Percentiles rank a stretch among this genome's conserved stretches.
Conservation (phyloP, 805 yeast species). For the Kodamaea fukazawae region DNA sequence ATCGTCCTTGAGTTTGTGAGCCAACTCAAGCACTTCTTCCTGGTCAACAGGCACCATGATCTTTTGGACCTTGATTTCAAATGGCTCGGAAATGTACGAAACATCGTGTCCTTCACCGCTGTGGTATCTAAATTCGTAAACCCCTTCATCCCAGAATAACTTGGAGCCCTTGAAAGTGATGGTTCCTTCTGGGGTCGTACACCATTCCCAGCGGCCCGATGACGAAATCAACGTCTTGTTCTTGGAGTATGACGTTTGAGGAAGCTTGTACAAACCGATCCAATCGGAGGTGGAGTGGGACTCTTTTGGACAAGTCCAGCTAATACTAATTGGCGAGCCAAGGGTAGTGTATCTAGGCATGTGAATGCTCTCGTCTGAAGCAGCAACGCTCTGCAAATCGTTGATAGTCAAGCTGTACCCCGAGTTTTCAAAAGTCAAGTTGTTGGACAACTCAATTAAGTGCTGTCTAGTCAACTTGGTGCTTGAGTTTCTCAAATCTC, state of each 20-base stretch:
- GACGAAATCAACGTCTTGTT: slow-evolving; percentile 60
- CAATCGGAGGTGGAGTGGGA: slow-evolving; percentile 56
- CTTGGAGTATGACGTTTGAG: slow-evolving; percentile 56
- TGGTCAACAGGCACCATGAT: slow-evolving; percentile 36
- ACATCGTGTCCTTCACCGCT: slow-evolving; percentile 66
- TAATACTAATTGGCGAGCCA: slow-evolving; percentile 54
- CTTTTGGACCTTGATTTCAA: slow-evolving; percentile 50
- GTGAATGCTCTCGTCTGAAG: slow-evolving; percentile 11
- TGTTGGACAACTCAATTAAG: slow-evolving; percentile 39
- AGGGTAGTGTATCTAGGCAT: slow-evolving; percentile 22
- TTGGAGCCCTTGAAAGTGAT: slow-evolving; percentile 47
- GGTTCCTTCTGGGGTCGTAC: slow-evolving; percentile 36
- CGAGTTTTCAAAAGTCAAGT: slow-evolving; percentile 36
- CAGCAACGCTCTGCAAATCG: slow-evolving; percentile 17
- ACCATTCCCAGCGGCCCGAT: slow-evolving; percentile 61
- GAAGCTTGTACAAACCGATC: slow-evolving; percentile 71
- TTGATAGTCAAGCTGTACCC: slow-evolving; percentile 29
- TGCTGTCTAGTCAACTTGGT: slow-evolving; percentile 32
- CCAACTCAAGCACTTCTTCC: slow-evolving; percentile 28
- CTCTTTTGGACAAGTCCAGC: slow-evolving; percentile 51
- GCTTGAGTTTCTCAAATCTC: slow-evolving; percentile 36
- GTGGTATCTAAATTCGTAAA: slow-evolving; percentile 74
- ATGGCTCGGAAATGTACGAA: slow-evolving; percentile 60
- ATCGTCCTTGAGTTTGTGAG: slow-evolving; percentile 26
- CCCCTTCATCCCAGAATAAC: slow-evolving; percentile 64